Evolutionary conservation across 225 moss, liverwort and hornwort genomes (phyloP).

Genomic region (Takakia lepidozioides): DNA sequence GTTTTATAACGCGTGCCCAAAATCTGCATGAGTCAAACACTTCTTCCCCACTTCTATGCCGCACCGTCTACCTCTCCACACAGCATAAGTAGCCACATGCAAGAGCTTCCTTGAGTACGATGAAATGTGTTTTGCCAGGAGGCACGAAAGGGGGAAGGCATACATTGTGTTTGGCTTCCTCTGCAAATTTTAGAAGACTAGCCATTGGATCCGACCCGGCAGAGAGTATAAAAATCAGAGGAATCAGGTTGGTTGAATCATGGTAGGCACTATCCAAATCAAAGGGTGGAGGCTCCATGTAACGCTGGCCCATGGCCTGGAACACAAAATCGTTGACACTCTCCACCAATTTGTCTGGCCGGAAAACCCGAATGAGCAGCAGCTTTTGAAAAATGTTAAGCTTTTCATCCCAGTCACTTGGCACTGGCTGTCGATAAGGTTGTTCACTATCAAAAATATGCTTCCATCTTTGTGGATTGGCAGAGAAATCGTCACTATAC

Average conservation of each 20-base stretch:
- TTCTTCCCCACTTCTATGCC: no score
- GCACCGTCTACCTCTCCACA: no score
- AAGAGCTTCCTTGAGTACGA: no score
- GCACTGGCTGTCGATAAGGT: slow-evolving; percentile 46
- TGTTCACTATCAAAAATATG: slow-evolving; percentile 44
- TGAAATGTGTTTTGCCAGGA: no score
- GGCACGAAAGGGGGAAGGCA: no score
- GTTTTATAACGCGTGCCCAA: no score
- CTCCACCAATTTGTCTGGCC: slow-evolving; percentile 61
- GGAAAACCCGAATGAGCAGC: slow-evolving; percentile 40
- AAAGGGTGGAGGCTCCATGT: slow-evolving; percentile 62
- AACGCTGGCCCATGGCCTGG: slow-evolving; percentile 48
- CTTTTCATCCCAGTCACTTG: slow-evolving; percentile 38
- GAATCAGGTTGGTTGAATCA: slow-evolving; percentile 37
- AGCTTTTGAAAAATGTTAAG: slow-evolving; percentile 55
- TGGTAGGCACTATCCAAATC: slow-evolving; percentile 45
- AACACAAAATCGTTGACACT: slow-evolving; percentile 60
- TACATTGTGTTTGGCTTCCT: slow-evolving; percentile 45
- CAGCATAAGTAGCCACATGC: no score
- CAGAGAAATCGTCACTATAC: slow-evolving; percentile 28
- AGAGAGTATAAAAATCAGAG: slow-evolving; percentile 64
- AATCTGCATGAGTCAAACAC: no score
- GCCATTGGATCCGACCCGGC: slow-evolving; percentile 74
- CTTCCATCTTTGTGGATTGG: slow-evolving; percentile 41
- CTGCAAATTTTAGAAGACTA: slow-evolving; percentile 56